Evolutionary conservation across 768 basidiomycete genomes (phyloP).

Genomic region (Mycena rebaudengoi): DNA sequence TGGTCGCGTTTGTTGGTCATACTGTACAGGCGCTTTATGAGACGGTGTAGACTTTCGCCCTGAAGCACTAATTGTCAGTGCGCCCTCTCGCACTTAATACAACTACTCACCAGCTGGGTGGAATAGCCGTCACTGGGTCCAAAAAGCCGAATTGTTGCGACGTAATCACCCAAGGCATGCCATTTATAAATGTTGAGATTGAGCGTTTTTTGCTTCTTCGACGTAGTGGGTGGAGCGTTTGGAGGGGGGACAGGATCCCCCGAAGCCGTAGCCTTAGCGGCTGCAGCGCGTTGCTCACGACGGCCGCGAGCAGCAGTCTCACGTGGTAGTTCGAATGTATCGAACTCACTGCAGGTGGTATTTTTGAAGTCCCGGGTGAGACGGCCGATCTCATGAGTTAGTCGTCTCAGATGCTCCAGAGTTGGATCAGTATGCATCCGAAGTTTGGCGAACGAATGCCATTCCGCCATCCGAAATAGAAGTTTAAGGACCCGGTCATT

Average conservation of each 20-base stretch:
- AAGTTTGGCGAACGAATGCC: constrained; percentile 49
- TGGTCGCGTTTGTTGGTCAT: constrained; percentile 45
- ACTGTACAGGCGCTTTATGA: constrained; percentile 47
- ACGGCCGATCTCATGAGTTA: constrained; percentile 32
- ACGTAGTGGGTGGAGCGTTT: neutral
- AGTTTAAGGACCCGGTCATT: constrained; percentile 33
- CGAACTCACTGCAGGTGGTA: constrained; percentile 30
- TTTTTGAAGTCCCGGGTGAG: constrained; percentile 35
- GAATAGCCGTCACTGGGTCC: constrained; percentile 35
- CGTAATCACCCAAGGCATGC: constrained; percentile 34
- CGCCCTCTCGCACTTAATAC: neutral
- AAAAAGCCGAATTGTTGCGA: constrained; percentile 21
- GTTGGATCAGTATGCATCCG: constrained; percentile 43
- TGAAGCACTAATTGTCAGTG: constrained; percentile 18
- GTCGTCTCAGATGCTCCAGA: constrained; percentile 28
- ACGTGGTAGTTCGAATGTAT: constrained; percentile 37
- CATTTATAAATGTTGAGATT: constrained; percentile 39
- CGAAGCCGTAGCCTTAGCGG: neutral
- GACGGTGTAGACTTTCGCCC: constrained; percentile 52
- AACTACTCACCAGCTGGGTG: constrained; percentile 25
- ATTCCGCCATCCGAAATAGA: constrained; percentile 36
- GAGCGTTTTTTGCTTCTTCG: constrained; percentile 22
- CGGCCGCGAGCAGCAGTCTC: constrained; percentile 32
- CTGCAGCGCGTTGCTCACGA: constrained; percentile 3
- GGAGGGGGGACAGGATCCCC: neutral